These are phyloP conservation scores for Yamadazyma epiphylla DNA, from an alignment of 1,139 yeast genomes.

Conservation along the genomic window DNA sequence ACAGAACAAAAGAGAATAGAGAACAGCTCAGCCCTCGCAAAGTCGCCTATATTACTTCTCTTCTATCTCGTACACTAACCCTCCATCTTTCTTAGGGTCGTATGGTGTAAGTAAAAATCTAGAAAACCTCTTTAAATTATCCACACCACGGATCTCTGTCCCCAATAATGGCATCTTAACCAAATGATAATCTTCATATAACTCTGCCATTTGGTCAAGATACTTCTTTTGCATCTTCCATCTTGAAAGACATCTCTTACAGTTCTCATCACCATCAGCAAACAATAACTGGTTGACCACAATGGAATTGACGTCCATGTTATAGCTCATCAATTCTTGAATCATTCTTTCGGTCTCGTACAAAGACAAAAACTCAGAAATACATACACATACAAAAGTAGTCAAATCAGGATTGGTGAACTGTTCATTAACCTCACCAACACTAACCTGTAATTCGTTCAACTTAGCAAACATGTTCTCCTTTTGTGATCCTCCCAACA, in stretches of 20 bases:
- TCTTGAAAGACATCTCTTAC: slow-evolving; percentile 89
- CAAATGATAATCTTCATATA: slow-evolving; percentile 91
- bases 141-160: slow-evolving; percentile 87
- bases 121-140: slow-evolving; percentile 75
- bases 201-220: slow-evolving; percentile 88
- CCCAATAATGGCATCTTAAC: slow-evolving; percentile 95
- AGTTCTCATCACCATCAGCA: slow-evolving; percentile 68
- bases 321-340: slow-evolving; percentile 90
- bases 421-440: slow-evolving; percentile 86
- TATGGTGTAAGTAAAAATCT: slow-evolving; percentile 66
- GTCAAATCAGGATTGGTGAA: slow-evolving; percentile 95
- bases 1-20: too few species aligned
- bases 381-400: slow-evolving; percentile 95
- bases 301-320: slow-evolving; percentile 94
- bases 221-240: slow-evolving; percentile 96
- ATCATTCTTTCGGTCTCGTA: slow-evolving; percentile 97
- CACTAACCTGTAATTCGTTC: slow-evolving; percentile 77
- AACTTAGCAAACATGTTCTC: slow-evolving; percentile 80
- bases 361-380: slow-evolving; percentile 89
- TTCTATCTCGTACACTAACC: slow-evolving; percentile 62
- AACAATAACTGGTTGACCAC: slow-evolving; percentile 90
- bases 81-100: slow-evolving; percentile 59
- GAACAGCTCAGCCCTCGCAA: too few species aligned
- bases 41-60: too few species aligned
- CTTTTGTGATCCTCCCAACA: slow-evolving; percentile 64